A percentile compares a stretch with the other conserved stretches of the same genome.
phyloP scores from a whole-genome alignment of 2,329 filamentous ascomycete genomes.

The Exophiala bonariae region DNA sequence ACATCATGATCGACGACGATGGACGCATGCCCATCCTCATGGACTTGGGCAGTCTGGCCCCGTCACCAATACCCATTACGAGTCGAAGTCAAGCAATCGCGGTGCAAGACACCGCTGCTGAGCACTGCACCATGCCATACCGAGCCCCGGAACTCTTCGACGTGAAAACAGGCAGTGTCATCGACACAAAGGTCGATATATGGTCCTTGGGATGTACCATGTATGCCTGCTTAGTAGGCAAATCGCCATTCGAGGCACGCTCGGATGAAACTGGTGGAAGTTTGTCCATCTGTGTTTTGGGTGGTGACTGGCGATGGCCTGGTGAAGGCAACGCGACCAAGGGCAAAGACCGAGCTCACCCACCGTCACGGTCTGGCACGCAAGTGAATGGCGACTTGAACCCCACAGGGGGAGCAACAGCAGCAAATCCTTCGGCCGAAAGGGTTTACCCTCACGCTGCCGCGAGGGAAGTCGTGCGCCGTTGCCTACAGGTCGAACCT shows the following conservation, averaged over 20 bases:
- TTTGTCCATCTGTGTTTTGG: constrained; percentile 85
- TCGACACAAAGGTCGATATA: constrained; percentile 97
- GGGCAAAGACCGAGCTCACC: constrained; percentile 53
- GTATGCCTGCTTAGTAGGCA: constrained; percentile 93
- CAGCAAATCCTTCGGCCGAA: constrained; percentile 37
- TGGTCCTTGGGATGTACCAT: constrained; percentile 98
- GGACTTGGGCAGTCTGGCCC: constrained; percentile 90
- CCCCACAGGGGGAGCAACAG: constrained; percentile 14
- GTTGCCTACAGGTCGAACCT: constrained; percentile 83
- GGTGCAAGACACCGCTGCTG: constrained; percentile 89
- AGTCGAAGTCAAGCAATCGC: constrained; percentile 86
- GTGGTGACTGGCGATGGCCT: constrained; percentile 95
- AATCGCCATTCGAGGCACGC: constrained; percentile 93
- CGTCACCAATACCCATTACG: constrained; percentile 84
- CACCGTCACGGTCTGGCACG: constrained; percentile 20
- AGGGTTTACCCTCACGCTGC: constrained; percentile 68
- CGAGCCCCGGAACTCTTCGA: constrained; percentile 97
- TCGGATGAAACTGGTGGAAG: constrained; percentile 95
- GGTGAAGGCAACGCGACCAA: constrained; percentile 71
- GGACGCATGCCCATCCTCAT: constrained; percentile 89
- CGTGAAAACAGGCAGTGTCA: constrained; percentile 85
- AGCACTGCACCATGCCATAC: constrained; percentile 98
- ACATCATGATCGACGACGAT: constrained; percentile 97
- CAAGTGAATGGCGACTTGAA: constrained; percentile 31
- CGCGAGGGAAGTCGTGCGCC: constrained; percentile 83